These are phyloP conservation scores for Phoenix dactylifera DNA, from an alignment of 176 grass and related monocot species.

Conservation along the genomic window DNA sequence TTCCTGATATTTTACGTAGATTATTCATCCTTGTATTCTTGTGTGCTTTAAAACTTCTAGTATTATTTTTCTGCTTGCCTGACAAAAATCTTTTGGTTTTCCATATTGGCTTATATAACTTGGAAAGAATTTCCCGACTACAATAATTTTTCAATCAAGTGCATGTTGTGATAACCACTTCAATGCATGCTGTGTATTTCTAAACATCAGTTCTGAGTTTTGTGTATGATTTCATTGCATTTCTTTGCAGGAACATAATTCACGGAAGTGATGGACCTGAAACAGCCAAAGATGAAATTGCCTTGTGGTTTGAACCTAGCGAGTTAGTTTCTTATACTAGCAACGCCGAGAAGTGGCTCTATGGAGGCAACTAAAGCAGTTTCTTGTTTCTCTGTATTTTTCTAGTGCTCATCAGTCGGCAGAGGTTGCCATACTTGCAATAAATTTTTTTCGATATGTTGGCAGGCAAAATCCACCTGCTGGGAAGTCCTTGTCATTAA, in stretches of 20 bases:
- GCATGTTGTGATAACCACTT: too few relatives aligned
- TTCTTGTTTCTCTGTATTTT: background rate
- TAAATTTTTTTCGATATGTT: background rate
- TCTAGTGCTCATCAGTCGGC: background rate
- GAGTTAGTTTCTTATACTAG: conserved; percentile 76
- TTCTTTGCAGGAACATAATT: conserved; percentile 65
- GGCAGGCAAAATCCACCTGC: conserved; percentile 1
- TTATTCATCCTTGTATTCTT: too few relatives aligned
- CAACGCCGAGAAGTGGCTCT: conserved; percentile 78
- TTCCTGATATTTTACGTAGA: too few relatives aligned
- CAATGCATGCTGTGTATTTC: too few relatives aligned
- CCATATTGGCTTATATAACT: too few relatives aligned
- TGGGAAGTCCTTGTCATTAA: background rate
- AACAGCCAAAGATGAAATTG: conserved; percentile 85
- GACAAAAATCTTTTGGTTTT: too few relatives aligned
- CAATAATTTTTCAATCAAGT: too few relatives aligned
- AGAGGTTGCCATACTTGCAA: conserved; percentile 3
- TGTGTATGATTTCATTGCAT: conserved; percentile 2
- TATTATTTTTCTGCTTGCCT: too few relatives aligned
- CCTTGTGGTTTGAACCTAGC: conserved; percentile 66
- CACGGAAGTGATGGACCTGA: conserved; percentile 85
- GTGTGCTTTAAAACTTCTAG: too few relatives aligned
- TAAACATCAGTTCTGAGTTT: too few relatives aligned
- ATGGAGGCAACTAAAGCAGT: conserved; percentile 46
- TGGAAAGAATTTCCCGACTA: too few relatives aligned